A percentile compares a stretch with the other conserved stretches of the same genome.
Conservation (phyloP, 192 early-diverging fungal genomes). For the Coemansia sp. region DNA sequence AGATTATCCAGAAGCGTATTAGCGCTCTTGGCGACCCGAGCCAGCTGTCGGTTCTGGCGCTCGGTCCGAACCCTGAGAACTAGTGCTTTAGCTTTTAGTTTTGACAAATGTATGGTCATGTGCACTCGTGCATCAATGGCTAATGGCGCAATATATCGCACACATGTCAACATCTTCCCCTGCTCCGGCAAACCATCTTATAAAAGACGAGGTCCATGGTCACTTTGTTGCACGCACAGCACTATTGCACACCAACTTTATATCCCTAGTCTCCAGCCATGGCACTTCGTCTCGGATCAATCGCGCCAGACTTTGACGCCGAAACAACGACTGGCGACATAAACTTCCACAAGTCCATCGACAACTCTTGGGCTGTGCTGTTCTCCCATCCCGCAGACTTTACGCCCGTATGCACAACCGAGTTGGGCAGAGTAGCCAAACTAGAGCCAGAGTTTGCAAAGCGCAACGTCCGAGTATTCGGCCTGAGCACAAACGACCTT, state of each 20-base stretch:
- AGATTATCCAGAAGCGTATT: conserved; percentile 28
- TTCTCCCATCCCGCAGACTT: conserved; percentile 99
- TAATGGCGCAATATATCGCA: neutral
- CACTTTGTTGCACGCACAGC: too few species aligned
- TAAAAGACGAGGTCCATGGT: neutral
- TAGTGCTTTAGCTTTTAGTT: neutral
- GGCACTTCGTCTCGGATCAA: conserved; percentile 61
- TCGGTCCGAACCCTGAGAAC: conserved; percentile 17
- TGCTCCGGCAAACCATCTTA: neutral
- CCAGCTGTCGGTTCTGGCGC: conserved; percentile 26
- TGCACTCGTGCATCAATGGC: neutral
- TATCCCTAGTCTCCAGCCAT: conserved; percentile 14
- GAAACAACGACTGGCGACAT: conserved; percentile 87
- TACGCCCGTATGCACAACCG: conserved; percentile 94
- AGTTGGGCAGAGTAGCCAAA: conserved; percentile 89
- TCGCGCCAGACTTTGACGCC: conserved; percentile 76
- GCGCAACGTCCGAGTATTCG: conserved; percentile 88
- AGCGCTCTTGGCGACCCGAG: conserved; percentile 12
- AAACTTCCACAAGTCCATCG: conserved; percentile 87
- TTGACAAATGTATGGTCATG: neutral
- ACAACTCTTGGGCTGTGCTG: conserved; percentile 87
- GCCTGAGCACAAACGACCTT: conserved; percentile 90
- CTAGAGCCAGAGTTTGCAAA: conserved; percentile 72
- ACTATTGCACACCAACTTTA: too few species aligned
- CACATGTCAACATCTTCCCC: neutral